These are phyloP conservation scores for Boletus holoroseus DNA, from an alignment of 1,284 basidiomycete species.

Conservation along the genomic window DNA sequence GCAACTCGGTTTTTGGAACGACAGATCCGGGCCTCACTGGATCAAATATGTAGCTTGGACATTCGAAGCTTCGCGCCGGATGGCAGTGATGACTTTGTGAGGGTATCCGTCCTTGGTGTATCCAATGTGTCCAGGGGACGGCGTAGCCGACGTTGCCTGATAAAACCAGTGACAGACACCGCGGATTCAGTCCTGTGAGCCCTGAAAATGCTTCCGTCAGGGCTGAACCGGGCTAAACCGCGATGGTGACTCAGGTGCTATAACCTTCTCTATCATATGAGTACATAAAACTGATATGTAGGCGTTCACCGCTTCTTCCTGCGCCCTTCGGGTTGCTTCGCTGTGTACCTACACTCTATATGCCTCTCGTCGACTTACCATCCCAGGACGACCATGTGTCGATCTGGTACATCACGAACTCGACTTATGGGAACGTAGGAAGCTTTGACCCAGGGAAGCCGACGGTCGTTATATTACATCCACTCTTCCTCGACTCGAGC, in stretches of 20 bases:
- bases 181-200: not conserved
- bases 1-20: not conserved
- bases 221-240: slow-evolving; percentile 13
- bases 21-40: not conserved
- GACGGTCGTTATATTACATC: slow-evolving; percentile 61
- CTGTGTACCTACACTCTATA: slow-evolving; percentile 27
- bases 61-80: not conserved
- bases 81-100: not conserved
- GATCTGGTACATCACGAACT: slow-evolving; percentile 66
- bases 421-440: slow-evolving; percentile 47
- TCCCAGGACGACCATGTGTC: slow-evolving; percentile 60
- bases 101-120: not conserved
- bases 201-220: slow-evolving; percentile 18
- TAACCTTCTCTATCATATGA: slow-evolving; percentile 16
- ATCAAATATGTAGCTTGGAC: not conserved
- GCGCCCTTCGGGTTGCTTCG: slow-evolving; percentile 4
- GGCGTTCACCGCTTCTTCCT: slow-evolving; percentile 1
- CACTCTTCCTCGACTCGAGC: slow-evolving; percentile 58
- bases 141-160: too few relatives aligned
- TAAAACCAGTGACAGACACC: too few relatives aligned
- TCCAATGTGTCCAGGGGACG: not conserved
- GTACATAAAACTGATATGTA: slow-evolving; percentile 15
- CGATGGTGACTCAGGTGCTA: slow-evolving; percentile 6
- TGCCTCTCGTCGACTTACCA: slow-evolving; percentile 68
- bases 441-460: slow-evolving; percentile 61